Evolutionary conservation across 2,329 filamentous ascomycete species (phyloP).

Genomic region (Cladosporium austrohemisphaericum): DNA sequence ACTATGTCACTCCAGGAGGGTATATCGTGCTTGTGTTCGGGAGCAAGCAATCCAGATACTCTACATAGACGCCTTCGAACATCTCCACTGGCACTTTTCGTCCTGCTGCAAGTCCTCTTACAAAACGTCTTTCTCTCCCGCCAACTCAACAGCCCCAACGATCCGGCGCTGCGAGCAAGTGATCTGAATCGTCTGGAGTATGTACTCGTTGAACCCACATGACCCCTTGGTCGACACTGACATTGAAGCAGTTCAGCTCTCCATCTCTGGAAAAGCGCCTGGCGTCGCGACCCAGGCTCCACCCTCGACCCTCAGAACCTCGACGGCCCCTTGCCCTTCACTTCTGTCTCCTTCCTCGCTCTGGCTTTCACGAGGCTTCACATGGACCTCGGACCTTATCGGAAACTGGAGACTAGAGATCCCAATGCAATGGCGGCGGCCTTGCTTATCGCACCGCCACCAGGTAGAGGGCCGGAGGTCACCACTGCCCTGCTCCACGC

Average conservation of each 20-base stretch:
- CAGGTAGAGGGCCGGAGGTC: conserved; percentile 48
- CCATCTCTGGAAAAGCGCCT: conserved; percentile 34
- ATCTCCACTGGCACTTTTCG: background rate
- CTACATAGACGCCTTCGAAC: background rate
- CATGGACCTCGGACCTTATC: conserved; percentile 44
- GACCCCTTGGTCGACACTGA: background rate
- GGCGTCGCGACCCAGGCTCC: conserved; percentile 35
- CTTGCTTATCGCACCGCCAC: conserved; percentile 36
- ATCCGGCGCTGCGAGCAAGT: background rate
- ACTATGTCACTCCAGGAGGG: background rate
- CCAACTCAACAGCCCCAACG: background rate
- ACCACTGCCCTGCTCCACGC: conserved; percentile 52
- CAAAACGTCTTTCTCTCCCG: background rate
- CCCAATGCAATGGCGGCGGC: conserved; percentile 40
- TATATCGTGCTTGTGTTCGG: background rate
- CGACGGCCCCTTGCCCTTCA: conserved; percentile 38
- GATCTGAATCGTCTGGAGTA: background rate
- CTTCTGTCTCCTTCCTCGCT: conserved; percentile 45
- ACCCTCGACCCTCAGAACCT: conserved; percentile 36
- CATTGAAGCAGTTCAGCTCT: conserved; percentile 20
- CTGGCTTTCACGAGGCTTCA: conserved; percentile 48
- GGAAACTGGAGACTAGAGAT: conserved; percentile 45
- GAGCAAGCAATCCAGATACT: background rate
- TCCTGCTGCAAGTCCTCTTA: background rate
- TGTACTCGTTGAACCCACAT: background rate